Evolutionary conservation across 305 asterid species (phyloP).

Genomic region (Solanum hybrid): DNA sequence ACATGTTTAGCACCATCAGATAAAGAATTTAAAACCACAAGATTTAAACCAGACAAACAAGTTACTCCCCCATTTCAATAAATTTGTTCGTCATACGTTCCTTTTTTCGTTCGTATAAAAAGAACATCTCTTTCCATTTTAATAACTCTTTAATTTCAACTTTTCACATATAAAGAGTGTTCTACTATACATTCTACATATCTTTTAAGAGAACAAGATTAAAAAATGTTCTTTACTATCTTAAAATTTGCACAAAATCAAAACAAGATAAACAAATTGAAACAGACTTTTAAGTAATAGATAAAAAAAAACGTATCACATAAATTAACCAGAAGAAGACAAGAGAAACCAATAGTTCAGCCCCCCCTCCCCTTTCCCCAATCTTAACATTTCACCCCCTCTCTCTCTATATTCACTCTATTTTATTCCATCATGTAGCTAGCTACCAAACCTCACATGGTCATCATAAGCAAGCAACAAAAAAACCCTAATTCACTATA

Average conservation of each 20-base stretch:
- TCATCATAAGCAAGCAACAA: not conserved
- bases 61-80: not conserved
- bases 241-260: not conserved
- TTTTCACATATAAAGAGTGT: not conserved
- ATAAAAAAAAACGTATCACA: not conserved
- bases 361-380: not conserved
- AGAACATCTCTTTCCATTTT: accelerated
- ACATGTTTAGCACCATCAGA: too few relatives aligned
- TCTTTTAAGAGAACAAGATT: not conserved
- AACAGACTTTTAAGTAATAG: not conserved
- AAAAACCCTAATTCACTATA: slow-evolving; percentile 1
- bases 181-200: not conserved
- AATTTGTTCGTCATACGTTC: not conserved
- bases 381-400: not conserved
- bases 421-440: not conserved
- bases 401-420: not conserved
- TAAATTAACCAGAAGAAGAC: not conserved
- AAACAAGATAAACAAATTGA: accelerated
- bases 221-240: accelerated
- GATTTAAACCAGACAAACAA: not conserved
- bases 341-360: not conserved
- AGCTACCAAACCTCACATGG: not conserved
- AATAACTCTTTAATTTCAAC: accelerated
- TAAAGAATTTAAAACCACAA: too few relatives aligned
- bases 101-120: too few relatives aligned